A percentile compares a stretch with the other conserved stretches of the same genome.
Evolutionary conservation across 495 filamentous ascomycete genomes (phyloP).

Genomic region (Entonaema liquescens): DNA sequence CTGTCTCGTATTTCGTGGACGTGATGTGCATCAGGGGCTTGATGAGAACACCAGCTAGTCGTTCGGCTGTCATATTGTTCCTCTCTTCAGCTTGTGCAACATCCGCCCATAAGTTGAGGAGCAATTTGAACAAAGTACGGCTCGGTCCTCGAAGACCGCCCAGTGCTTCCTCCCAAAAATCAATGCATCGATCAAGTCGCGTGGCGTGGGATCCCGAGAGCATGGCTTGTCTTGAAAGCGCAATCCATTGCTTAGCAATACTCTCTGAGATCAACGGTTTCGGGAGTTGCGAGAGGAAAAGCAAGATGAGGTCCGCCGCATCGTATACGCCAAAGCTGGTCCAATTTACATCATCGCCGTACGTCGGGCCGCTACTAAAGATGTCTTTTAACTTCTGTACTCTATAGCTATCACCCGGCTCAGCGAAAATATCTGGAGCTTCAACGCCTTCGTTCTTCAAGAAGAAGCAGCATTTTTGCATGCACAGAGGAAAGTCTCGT

Average conservation of each 20-base stretch:
- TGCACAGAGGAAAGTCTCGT: slow-evolving; percentile 53
- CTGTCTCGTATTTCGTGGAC: slow-evolving; percentile 45
- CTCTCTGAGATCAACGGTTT: slow-evolving; percentile 50
- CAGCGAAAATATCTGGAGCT: slow-evolving; percentile 51
- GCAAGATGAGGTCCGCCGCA: slow-evolving; percentile 51
- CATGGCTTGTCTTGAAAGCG: slow-evolving; percentile 51
- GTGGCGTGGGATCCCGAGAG: slow-evolving; percentile 43
- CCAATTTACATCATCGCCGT: slow-evolving; percentile 52
- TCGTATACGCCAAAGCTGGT: slow-evolving; percentile 51
- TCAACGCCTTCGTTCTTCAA: slow-evolving; percentile 49
- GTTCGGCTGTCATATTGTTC: slow-evolving; percentile 58
- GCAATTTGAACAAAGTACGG: slow-evolving; percentile 52
- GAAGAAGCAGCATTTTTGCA: slow-evolving; percentile 55
- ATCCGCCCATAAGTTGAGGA: slow-evolving; percentile 56
- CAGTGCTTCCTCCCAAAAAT: slow-evolving; percentile 60
- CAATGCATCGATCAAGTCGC: slow-evolving; percentile 54
- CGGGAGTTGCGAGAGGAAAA: slow-evolving; percentile 53
- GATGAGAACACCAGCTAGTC: slow-evolving; percentile 51
- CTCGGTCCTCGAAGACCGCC: slow-evolving; percentile 49
- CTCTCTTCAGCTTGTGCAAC: slow-evolving; percentile 45
- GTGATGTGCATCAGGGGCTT: slow-evolving; percentile 52
- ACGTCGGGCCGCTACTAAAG: slow-evolving; percentile 50
- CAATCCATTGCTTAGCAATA: slow-evolving; percentile 51
- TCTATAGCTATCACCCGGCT: slow-evolving; percentile 46
- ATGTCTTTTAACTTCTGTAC: slow-evolving; percentile 48